phyloP scores from a whole-genome alignment of 257 asterid species.

The Solanum virginianum region DNA sequence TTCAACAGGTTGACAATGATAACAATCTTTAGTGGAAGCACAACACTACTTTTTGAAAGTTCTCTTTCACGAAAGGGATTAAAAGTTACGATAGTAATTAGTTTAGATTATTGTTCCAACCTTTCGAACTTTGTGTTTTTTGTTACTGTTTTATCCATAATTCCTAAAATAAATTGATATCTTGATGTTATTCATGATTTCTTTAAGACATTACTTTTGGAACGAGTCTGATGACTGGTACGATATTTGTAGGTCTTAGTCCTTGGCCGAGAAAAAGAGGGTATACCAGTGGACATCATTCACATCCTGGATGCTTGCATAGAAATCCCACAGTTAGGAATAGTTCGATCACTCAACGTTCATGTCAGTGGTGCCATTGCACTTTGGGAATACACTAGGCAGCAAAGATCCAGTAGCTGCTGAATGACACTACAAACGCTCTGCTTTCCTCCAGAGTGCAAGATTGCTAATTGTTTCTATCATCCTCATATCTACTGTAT shows the following conservation, averaged over 20 bases:
- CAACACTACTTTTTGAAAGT: neutral
- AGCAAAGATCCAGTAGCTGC: conserved; percentile 32
- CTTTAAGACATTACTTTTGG: neutral
- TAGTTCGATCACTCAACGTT: conserved; percentile 88
- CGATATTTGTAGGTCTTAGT: conserved; percentile 40
- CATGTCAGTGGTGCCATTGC: conserved; percentile 98
- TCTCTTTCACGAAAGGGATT: neutral
- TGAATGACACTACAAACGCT: neutral
- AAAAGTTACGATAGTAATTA: neutral
- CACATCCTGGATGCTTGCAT: conserved; percentile 85
- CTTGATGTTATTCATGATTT: neutral
- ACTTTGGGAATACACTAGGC: conserved; percentile 95
- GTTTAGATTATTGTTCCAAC: neutral
- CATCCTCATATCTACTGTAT: neutral
- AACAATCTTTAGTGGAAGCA: neutral
- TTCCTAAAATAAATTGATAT: neutral
- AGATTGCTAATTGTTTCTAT: neutral
- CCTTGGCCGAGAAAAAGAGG: conserved; percentile 94
- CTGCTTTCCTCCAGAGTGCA: neutral
- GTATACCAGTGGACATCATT: conserved; percentile 88
- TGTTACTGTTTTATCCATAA: neutral
- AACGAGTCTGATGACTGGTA: neutral
- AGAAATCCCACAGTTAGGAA: conserved; percentile 90
- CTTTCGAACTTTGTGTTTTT: neutral
- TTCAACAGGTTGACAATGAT: neutral